Conservation (phyloP, 179 eudicot species). For the Silene noctiflora region DNA sequence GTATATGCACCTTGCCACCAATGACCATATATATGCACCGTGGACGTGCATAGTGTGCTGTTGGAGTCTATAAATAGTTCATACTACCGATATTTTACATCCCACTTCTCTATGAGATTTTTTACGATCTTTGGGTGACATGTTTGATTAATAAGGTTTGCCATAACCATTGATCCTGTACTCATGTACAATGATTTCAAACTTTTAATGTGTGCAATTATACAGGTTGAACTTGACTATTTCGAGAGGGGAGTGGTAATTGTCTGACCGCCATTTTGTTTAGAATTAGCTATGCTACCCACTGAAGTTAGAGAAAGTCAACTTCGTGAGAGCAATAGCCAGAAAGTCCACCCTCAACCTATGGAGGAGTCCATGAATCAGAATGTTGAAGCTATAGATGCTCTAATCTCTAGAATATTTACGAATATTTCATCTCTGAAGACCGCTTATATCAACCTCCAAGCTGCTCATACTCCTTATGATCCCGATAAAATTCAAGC, state of each 20-base stretch:
- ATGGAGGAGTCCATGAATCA: slow-evolving; percentile 76
- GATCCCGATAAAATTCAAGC: slow-evolving; percentile 95
- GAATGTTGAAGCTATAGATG: slow-evolving; percentile 78
- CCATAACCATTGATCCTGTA: neutral
- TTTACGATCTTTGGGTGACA: neutral
- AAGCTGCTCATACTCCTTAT: slow-evolving; percentile 90
- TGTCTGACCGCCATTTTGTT: slow-evolving; percentile 25
- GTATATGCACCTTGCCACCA: neutral
- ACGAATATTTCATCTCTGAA: slow-evolving; percentile 72
- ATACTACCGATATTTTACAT: neutral
- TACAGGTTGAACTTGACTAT: slow-evolving; percentile 30
- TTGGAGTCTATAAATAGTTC: neutral
- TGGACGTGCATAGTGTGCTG: neutral
- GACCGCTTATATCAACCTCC: slow-evolving; percentile 84
- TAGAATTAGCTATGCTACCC: slow-evolving; percentile 85
- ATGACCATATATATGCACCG: neutral
- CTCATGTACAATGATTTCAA: neutral
- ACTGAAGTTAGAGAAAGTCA: slow-evolving; percentile 72
- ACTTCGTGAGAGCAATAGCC: slow-evolving; percentile 84
- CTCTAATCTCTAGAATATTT: slow-evolving; percentile 63
- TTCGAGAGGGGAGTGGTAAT: slow-evolving; percentile 25
- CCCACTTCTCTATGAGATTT: neutral
- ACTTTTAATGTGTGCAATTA: neutral
- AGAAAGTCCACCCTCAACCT: slow-evolving; percentile 97
- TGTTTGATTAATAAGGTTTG: neutral